A percentile compares a stretch with the other conserved stretches of the same genome.
Evolutionary conservation across 2,329 filamentous ascomycete genomes (phyloP).

Genomic region (Monosporascus sp.): DNA sequence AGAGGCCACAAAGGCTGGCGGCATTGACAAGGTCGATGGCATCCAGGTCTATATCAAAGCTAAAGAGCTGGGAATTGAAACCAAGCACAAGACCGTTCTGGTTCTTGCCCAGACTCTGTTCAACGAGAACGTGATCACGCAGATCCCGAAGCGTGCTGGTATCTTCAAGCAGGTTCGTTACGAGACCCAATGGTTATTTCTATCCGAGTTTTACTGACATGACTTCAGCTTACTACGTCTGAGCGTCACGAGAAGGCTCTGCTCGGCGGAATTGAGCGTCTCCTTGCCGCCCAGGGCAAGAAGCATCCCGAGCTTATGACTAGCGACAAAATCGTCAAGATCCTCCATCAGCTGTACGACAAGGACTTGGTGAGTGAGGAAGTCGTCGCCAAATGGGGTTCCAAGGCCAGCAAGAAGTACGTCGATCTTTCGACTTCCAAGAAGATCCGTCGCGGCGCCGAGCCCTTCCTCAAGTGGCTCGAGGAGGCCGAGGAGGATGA

Average conservation of each 20-base stretch:
- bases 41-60: slow-evolving; percentile 94
- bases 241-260: slow-evolving; percentile 95
- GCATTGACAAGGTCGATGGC: slow-evolving; percentile 75
- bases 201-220: slow-evolving; percentile 22
- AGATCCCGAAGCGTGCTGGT: slow-evolving; percentile 75
- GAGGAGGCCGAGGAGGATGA: slow-evolving; percentile 77
- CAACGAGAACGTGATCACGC: slow-evolving; percentile 79
- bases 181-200: background rate
- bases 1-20: slow-evolving; percentile 65
- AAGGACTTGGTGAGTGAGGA: slow-evolving; percentile 86
- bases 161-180: slow-evolving; percentile 79
- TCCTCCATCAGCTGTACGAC: slow-evolving; percentile 87
- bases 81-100: slow-evolving; percentile 87
- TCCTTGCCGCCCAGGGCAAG: slow-evolving; percentile 66
- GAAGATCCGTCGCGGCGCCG: slow-evolving; percentile 91
- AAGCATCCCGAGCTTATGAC: slow-evolving; percentile 69
- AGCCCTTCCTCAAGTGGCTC: slow-evolving; percentile 93
- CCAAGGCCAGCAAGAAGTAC: slow-evolving; percentile 97
- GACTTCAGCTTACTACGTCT: slow-evolving; percentile 66
- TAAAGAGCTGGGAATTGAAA: slow-evolving; percentile 89
- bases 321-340: slow-evolving; percentile 70
- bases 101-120: slow-evolving; percentile 94
- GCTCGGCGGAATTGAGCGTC: slow-evolving; percentile 89
- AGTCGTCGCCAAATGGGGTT: slow-evolving; percentile 82
- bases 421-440: slow-evolving; percentile 83